Percentiles rank a stretch among this genome's conserved stretches.
Evolutionary conservation across 2,329 filamentous ascomycete genomes (phyloP).

Genomic region (Trichophyton verrucosum): DNA sequence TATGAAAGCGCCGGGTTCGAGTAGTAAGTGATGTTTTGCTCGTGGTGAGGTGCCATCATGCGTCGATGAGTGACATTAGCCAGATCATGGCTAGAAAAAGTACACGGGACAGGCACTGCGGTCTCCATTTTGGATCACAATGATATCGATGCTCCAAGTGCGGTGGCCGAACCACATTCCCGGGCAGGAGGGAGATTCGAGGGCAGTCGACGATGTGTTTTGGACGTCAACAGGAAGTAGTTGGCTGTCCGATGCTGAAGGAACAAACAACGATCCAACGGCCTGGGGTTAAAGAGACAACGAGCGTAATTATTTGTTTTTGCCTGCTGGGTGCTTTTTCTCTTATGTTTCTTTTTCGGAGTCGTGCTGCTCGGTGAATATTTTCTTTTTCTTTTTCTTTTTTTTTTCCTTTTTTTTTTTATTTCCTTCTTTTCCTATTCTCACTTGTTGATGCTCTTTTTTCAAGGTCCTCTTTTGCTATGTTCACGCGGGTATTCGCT

Average conservation of each 20-base stretch:
- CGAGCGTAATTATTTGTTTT: neutral
- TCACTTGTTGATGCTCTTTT: neutral
- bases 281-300: neutral
- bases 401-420: neutral
- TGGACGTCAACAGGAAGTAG: neutral
- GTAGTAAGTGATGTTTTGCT: slow-evolving; percentile 28
- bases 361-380: slow-evolving; percentile 1
- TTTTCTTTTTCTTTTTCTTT: neutral
- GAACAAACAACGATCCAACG: neutral
- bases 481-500: neutral
- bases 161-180: slow-evolving; percentile 1
- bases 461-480: neutral
- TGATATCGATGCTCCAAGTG: neutral
- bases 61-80: slow-evolving; percentile 27
- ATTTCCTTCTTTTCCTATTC: neutral
- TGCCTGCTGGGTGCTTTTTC: neutral
- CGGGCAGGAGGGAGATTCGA: neutral
- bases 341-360: neutral
- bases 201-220: neutral
- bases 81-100: slow-evolving; percentile 28
- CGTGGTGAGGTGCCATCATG: slow-evolving; percentile 24
- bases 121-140: slow-evolving; percentile 25
- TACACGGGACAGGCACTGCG: slow-evolving; percentile 30
- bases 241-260: neutral
- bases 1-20: slow-evolving; percentile 26